phyloP scores from a whole-genome alignment of 129 eudicot species.

The Helianthus tuberosus region DNA sequence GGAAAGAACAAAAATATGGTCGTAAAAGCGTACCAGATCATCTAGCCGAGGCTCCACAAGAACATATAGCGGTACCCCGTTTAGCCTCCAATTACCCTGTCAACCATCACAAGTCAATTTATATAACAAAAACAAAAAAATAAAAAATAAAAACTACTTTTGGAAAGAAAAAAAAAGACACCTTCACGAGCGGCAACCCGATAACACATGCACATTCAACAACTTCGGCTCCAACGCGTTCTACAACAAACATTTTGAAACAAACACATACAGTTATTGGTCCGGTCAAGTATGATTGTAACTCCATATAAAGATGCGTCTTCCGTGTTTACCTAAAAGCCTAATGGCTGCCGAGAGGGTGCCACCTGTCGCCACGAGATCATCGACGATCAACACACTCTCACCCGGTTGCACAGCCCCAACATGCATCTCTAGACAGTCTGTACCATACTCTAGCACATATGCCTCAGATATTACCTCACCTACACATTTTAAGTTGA shows the following conservation, averaged over 20 bases:
- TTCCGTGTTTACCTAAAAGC: conserved; percentile 64
- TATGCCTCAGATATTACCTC: conserved; percentile 80
- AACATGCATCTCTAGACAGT: conserved; percentile 92
- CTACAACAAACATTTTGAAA: conserved; percentile 22
- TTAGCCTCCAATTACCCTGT: conserved; percentile 70
- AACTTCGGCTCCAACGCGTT: conserved; percentile 63
- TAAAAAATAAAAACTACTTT: background rate
- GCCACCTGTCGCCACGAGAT: conserved; percentile 98
- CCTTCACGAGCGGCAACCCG: conserved; percentile 84
- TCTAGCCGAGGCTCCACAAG: conserved; percentile 91
- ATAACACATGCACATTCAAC: conserved; percentile 86
- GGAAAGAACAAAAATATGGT: background rate
- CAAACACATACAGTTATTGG: background rate
- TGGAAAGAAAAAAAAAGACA: conserved; percentile 1
- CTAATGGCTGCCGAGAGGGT: conserved; percentile 89
- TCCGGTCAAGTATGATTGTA: background rate
- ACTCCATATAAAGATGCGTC: background rate
- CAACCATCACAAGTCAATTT: background rate
- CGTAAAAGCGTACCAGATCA: conserved; percentile 33
- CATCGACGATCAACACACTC: conserved; percentile 81
- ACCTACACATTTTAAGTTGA: conserved; percentile 45
- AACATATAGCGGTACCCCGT: conserved; percentile 72
- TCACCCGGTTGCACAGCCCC: conserved; percentile 89
- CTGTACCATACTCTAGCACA: conserved; percentile 87
- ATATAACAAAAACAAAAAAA: background rate